Evolutionary conservation across 208 protist species (phyloP).

Genomic region (Acanthamoeba culbertsoni): DNA sequence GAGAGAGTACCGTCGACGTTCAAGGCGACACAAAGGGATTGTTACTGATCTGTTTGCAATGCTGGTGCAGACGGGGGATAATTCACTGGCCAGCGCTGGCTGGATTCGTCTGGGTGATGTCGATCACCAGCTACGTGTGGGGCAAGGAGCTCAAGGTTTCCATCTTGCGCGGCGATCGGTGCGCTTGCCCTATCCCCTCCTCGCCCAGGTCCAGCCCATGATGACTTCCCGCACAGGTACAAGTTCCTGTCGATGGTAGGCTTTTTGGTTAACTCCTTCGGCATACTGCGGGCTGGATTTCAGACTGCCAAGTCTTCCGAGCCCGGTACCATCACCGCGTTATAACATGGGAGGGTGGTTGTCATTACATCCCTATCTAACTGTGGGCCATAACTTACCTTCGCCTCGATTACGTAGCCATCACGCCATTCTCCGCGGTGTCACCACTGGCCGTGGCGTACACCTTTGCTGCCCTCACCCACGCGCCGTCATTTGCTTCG

Average conservation of each 20-base stretch:
- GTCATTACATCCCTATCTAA: too few relatives aligned
- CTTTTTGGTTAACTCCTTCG: conserved; percentile 29
- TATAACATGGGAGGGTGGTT: too few relatives aligned
- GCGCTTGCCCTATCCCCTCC: too few relatives aligned
- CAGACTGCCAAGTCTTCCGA: conserved; percentile 14
- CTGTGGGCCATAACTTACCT: too few relatives aligned
- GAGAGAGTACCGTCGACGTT: background rate
- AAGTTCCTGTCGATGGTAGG: conserved; percentile 21
- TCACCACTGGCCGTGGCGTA: conserved; percentile 17
- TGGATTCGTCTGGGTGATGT: background rate
- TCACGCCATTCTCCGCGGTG: background rate
- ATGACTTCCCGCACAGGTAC: background rate
- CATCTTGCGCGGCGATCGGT: background rate
- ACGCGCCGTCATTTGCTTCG: background rate
- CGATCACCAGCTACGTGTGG: background rate
- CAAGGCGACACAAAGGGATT: too few relatives aligned
- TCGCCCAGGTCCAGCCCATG: background rate
- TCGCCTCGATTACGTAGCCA: too few relatives aligned
- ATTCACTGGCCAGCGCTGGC: background rate
- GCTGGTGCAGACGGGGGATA: background rate
- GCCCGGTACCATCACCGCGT: background rate
- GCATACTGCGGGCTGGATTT: conserved; percentile 5
- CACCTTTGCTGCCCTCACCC: background rate
- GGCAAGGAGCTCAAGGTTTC: background rate
- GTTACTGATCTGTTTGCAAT: too few relatives aligned